phyloP scores from a whole-genome alignment of 1,284 basidiomycete species.

The Apiotrichum sp. region DNA sequence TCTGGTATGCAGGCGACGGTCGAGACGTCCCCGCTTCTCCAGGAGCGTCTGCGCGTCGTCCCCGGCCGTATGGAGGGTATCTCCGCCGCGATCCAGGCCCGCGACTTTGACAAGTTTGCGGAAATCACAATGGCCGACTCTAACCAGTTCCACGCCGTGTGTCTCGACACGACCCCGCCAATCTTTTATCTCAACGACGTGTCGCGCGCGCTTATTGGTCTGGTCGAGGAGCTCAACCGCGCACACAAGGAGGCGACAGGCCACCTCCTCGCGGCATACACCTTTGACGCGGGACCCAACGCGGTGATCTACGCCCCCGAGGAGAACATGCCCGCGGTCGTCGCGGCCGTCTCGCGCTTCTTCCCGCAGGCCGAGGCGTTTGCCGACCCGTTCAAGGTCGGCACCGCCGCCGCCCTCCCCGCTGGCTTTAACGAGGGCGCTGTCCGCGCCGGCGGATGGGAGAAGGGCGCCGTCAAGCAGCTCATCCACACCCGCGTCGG shows the following conservation, averaged over 20 bases:
- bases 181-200: constrained; percentile 99
- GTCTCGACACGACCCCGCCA: constrained; percentile 91
- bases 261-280: constrained; percentile 83
- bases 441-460: constrained; percentile 58
- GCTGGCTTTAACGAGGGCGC: constrained; percentile 73
- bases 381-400: constrained; percentile 61
- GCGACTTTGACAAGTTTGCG: constrained; percentile 86
- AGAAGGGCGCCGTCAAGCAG: constrained; percentile 69
- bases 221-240: constrained; percentile 93
- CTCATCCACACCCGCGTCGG: constrained; percentile 88
- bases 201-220: constrained; percentile 71
- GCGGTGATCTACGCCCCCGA: constrained; percentile 91
- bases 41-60: constrained; percentile 86
- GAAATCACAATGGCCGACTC: constrained; percentile 93
- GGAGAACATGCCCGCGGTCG: constrained; percentile 68
- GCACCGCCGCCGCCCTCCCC: constrained; percentile 47
- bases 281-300: constrained; percentile 97
- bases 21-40: constrained; percentile 79
- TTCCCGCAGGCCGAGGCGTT: constrained; percentile 75
- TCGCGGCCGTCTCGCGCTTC: constrained; percentile 66
- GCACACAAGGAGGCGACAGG: constrained; percentile 59
- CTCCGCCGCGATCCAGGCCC: constrained; percentile 65
- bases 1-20: constrained; percentile 97
- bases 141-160: constrained; percentile 97
- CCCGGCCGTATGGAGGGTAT: constrained; percentile 81